These are phyloP conservation scores for Pythium pyrilobum DNA, from an alignment of 352 stramenopile species.

Conservation along the genomic window DNA sequence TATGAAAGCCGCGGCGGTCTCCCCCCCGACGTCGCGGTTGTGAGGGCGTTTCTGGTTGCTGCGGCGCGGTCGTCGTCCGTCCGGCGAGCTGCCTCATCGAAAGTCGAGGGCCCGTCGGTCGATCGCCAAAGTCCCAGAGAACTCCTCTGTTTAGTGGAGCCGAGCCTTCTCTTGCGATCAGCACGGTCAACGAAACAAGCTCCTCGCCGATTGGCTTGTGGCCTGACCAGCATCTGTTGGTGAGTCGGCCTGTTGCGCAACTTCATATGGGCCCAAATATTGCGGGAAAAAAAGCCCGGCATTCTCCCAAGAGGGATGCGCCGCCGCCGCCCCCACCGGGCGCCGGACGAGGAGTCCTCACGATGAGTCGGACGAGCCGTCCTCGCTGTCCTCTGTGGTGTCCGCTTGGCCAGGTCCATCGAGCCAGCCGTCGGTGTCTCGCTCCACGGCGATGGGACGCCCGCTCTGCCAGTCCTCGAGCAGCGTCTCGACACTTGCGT, in stretches of 20 bases:
- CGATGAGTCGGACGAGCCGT: slow-evolving; percentile 1
- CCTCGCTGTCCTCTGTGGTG: slow-evolving; percentile 11
- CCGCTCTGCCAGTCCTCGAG: slow-evolving; percentile 18
- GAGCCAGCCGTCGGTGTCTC: background rate
- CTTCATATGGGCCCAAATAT: slow-evolving; percentile 15
- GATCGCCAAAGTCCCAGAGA: too few species aligned
- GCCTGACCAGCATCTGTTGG: slow-evolving; percentile 2
- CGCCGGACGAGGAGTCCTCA: slow-evolving; percentile 1
- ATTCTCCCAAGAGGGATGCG: too few species aligned
- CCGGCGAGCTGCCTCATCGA: background rate
- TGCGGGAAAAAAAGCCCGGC: slow-evolving; percentile 6
- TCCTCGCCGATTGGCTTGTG: slow-evolving; percentile 10
- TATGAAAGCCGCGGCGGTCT: too few species aligned
- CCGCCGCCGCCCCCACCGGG: background rate
- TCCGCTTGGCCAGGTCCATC: slow-evolving; percentile 1
- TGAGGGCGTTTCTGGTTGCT: too few species aligned
- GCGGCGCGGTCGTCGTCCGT: background rate
- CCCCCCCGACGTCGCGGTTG: too few species aligned
- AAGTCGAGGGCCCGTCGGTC: background rate
- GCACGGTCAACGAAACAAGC: slow-evolving; percentile 1
- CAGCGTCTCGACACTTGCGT: slow-evolving; percentile 4
- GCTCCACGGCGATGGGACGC: slow-evolving; percentile 10
- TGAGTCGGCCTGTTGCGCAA: slow-evolving; percentile 12
- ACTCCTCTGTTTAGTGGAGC: background rate
- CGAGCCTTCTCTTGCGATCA: background rate